These are phyloP conservation scores for Globisporangium mamillatum DNA, from an alignment of 352 stramenopile genomes.

Conservation along the genomic window DNA sequence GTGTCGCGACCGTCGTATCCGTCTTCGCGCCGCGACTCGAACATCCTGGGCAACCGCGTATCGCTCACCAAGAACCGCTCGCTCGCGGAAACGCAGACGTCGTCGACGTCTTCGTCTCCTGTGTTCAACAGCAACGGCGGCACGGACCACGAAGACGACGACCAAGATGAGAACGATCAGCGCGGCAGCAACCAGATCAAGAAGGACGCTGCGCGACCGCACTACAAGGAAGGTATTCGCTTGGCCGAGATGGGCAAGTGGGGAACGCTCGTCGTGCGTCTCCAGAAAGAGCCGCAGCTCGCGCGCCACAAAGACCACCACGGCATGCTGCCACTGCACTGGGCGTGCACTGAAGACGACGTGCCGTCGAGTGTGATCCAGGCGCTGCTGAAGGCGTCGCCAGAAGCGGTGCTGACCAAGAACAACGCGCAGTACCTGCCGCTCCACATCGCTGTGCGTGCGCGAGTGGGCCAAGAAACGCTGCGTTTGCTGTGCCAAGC, in stretches of 20 bases:
- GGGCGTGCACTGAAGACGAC: constrained; percentile 81
- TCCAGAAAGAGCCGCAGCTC: constrained; percentile 59
- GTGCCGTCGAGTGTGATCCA: constrained; percentile 56
- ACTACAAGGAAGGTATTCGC: constrained; percentile 81
- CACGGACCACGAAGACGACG: constrained; percentile 15
- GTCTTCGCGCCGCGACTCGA: constrained; percentile 19
- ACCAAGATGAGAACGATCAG: constrained; percentile 13
- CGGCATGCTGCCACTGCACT: constrained; percentile 82
- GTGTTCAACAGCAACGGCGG: background rate
- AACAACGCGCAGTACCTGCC: constrained; percentile 85
- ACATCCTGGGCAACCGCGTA: constrained; percentile 35
- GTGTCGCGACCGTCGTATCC: constrained; percentile 11
- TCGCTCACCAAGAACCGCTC: constrained; percentile 58
- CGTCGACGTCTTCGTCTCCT: constrained; percentile 22
- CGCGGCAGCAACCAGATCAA: constrained; percentile 12
- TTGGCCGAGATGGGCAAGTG: constrained; percentile 83
- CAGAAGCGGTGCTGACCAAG: constrained; percentile 67
- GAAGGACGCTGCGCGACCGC: constrained; percentile 40
- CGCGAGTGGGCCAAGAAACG: constrained; percentile 43
- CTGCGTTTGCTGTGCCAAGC: constrained; percentile 61
- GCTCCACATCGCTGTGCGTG: constrained; percentile 80
- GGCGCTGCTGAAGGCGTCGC: constrained; percentile 68
- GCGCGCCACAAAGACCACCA: constrained; percentile 79
- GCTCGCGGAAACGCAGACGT: constrained; percentile 14
- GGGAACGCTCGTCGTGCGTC: constrained; percentile 53